A percentile compares a stretch with the other conserved stretches of the same genome.
Evolutionary conservation across 75 land plant species (phyloP).

Genomic region (Gnetum montanum): DNA sequence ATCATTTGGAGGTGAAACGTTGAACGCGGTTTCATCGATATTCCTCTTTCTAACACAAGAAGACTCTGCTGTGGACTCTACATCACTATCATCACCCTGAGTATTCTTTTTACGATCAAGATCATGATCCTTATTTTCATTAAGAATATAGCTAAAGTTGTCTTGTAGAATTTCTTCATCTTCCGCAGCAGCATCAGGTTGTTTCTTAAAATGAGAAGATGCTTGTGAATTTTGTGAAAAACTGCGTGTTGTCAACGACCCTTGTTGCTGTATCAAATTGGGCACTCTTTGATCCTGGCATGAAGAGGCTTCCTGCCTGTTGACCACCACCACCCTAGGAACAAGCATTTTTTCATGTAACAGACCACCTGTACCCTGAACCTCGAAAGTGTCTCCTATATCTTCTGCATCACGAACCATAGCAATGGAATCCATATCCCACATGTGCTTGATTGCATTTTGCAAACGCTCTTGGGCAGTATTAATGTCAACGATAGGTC

Average conservation of each 20-base stretch:
- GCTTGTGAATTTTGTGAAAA: not conserved
- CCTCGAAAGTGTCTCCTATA: conserved; percentile 52
- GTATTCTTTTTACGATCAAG: not conserved
- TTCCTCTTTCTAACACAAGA: conserved; percentile 12
- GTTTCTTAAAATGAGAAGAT: not conserved
- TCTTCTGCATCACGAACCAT: conserved; percentile 36
- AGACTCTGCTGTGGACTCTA: conserved; percentile 16
- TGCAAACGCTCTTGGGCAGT: conserved; percentile 57
- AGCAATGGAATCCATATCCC: conserved; percentile 48
- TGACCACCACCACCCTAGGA: conserved; percentile 53
- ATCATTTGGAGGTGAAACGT: not conserved
- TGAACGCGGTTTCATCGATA: not conserved
- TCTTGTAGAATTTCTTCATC: not conserved
- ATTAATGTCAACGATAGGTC: conserved; percentile 68
- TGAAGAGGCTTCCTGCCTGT: conserved; percentile 15
- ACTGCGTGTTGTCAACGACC: not conserved
- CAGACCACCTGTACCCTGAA: conserved; percentile 25
- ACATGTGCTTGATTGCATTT: conserved; percentile 58
- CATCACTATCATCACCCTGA: conserved; percentile 1
- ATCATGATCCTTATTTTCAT: not conserved
- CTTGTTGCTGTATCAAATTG: conserved; percentile 1
- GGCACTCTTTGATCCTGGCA: conserved; percentile 79
- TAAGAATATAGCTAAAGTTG: not conserved
- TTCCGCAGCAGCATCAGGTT: not conserved
- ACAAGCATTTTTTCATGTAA: conserved; percentile 34